Evolutionary conservation across 2,329 filamentous ascomycete species (phyloP).

Genomic region (Sporothrix humicola): DNA sequence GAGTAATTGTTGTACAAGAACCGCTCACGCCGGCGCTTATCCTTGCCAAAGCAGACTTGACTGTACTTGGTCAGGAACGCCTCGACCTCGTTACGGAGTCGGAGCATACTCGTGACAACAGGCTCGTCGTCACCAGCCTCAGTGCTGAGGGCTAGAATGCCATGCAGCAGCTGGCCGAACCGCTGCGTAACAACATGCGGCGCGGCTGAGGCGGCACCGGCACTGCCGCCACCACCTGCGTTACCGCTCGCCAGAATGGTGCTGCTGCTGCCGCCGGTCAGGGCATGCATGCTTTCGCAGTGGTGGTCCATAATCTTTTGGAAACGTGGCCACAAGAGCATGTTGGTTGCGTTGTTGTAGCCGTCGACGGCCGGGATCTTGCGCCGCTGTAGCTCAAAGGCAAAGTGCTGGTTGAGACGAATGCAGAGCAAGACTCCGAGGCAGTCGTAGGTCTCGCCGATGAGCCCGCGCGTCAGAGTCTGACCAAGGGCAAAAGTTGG

Average conservation of each 20-base stretch:
- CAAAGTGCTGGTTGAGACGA: conserved; percentile 88
- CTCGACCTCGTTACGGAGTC: conserved; percentile 82
- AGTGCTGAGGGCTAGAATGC: conserved; percentile 80
- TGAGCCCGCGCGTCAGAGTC: conserved; percentile 73
- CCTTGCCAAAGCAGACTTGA: conserved; percentile 68
- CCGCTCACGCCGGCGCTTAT: conserved; percentile 79
- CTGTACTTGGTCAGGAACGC: conserved; percentile 79
- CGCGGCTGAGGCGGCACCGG: conserved; percentile 72
- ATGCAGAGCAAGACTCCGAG: conserved; percentile 90
- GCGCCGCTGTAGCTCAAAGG: conserved; percentile 90
- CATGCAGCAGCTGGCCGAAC: conserved; percentile 92
- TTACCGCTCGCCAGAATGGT: conserved; percentile 37
- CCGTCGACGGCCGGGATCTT: conserved; percentile 87
- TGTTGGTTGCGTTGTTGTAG: conserved; percentile 93
- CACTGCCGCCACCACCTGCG: conserved; percentile 44
- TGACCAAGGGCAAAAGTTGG: conserved; percentile 87
- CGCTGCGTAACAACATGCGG: conserved; percentile 91
- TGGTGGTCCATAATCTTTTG: conserved; percentile 94
- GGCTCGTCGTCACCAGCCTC: conserved; percentile 95
- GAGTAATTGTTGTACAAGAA: conserved; percentile 98
- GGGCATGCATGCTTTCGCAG: conserved; percentile 79
- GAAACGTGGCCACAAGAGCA: conserved; percentile 95
- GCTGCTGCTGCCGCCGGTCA: conserved; percentile 51
- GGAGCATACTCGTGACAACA: conserved; percentile 77
- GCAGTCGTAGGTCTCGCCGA: conserved; percentile 79